phyloP scores from a whole-genome alignment of 1,284 basidiomycete species.

The Austropuccinia psidii region DNA sequence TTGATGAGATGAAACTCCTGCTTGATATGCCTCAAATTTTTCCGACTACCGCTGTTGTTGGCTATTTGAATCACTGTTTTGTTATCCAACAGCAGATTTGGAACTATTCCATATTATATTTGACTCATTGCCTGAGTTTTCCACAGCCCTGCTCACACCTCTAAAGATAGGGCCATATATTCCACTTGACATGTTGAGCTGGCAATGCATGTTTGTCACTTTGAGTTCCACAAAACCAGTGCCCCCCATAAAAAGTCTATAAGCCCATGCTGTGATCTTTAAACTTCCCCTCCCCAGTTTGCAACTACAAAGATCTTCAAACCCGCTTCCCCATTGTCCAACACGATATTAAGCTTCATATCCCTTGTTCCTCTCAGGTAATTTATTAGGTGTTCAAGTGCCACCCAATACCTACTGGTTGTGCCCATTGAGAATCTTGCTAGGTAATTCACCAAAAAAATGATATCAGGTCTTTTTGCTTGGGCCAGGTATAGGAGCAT shows the following conservation, averaged over 20 bases:
- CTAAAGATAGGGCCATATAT: slow-evolving; percentile 6
- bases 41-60: background rate
- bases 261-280: background rate
- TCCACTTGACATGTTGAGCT: background rate
- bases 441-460: background rate
- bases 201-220: background rate
- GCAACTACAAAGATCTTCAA: background rate
- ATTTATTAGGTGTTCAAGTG: background rate
- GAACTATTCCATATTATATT: background rate
- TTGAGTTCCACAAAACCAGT: slow-evolving; percentile 1
- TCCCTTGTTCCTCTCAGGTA: background rate
- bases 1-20: background rate
- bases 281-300: background rate
- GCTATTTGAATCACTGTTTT: background rate
- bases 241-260: background rate
- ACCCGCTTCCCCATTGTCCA: background rate
- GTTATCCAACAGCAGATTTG: background rate
- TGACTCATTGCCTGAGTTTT: background rate
- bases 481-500: background rate
- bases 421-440: background rate
- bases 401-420: background rate
- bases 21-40: background rate
- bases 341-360: background rate
- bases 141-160: background rate
- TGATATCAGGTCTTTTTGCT: background rate